Base-by-base conservation (phyloP, 2,329 filamentous ascomycete species). In the Aspergillus cejpii region DNA sequence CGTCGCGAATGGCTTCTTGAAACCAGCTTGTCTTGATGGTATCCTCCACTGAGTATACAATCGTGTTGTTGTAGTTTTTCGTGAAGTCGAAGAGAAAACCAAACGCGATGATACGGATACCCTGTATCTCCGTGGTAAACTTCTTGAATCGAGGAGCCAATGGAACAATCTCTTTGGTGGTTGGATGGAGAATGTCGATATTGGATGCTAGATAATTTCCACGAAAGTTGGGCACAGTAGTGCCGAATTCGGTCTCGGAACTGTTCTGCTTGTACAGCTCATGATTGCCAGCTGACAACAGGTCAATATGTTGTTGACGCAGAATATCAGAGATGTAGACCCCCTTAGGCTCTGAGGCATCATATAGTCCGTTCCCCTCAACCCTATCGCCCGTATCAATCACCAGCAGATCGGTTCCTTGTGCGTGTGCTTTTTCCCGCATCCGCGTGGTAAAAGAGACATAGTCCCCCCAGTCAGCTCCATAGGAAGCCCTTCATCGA, bases 391-490 rank as follows among this genome's bases (percentile, higher is more conserved):
- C 92, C 0, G 90, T 96, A 64, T 98, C 92, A 51, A 98, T 74
- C n/a, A 98, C 73, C n/a, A 98, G 72, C 12, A 98, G 73, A 63
- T 98, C 92, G 21, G 79, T 80, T 36, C 88, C 89, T 42, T 83
- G 76, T 1, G 81, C 78, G 60, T 96, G 86, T 44, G 89, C 88
- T 60, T 80, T 83, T 54, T 81, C 77, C 44, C 80, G 84, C 75
- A 98, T 80, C 62, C 91, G 88, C 27, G 84, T 75, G 26, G 89
- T 81, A 62, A 98, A 96, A 5, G 91, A 96, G 58, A 97, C 78
- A 67, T 97, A 98, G 69, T 98, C 92, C 47, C 92, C 92, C 89
- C 92, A 97, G 67, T 98, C 92, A 37, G 88, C 91, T 5, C 87
- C 90, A 68, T 94, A 98, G 48, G 92, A 91, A 2, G 88, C 77